Conservation (phyloP, 2,329 filamentous ascomycete species). For the Pseudopithomyces chartarum region DNA sequence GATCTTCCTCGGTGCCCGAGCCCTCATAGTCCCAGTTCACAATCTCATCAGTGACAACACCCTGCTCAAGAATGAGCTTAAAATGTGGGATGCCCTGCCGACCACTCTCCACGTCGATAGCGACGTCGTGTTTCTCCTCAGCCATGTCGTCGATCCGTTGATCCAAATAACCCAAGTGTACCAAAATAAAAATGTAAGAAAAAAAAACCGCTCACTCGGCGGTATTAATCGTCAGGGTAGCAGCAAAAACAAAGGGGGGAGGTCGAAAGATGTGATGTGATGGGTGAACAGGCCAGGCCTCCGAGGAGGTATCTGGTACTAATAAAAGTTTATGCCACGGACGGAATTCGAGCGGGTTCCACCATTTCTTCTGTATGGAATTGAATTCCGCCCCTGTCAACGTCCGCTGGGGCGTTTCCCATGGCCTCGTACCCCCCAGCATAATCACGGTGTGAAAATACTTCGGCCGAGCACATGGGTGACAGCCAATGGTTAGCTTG, state of each 20-base stretch:
- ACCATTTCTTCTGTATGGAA: not conserved
- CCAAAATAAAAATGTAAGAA: not conserved
- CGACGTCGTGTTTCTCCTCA: constrained; percentile 20
- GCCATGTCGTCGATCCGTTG: constrained; percentile 8
- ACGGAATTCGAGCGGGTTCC: not conserved
- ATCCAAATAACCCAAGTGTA: too few relatives aligned
- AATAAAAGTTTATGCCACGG: not conserved
- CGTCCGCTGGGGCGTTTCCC: not conserved
- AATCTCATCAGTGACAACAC: constrained; percentile 43
- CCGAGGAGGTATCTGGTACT: not conserved
- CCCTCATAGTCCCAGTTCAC: constrained; percentile 49
- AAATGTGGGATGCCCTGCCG: constrained; percentile 40
- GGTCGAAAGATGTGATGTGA: not conserved
- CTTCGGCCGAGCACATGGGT: not conserved
- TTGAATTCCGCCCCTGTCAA: not conserved
- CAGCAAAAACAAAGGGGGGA: not conserved
- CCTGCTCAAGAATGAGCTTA: constrained; percentile 45
- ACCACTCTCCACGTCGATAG: constrained; percentile 44
- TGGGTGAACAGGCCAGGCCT: not conserved
- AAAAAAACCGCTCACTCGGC: not conserved
- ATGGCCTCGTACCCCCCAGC: not conserved
- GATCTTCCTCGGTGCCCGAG: constrained; percentile 50
- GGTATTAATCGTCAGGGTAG: too few relatives aligned
- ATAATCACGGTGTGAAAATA: not conserved
- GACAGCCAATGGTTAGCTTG: not conserved